Conservation (phyloP, 164 flowering plant genomes). For the Magnolia kwangsiensis region DNA sequence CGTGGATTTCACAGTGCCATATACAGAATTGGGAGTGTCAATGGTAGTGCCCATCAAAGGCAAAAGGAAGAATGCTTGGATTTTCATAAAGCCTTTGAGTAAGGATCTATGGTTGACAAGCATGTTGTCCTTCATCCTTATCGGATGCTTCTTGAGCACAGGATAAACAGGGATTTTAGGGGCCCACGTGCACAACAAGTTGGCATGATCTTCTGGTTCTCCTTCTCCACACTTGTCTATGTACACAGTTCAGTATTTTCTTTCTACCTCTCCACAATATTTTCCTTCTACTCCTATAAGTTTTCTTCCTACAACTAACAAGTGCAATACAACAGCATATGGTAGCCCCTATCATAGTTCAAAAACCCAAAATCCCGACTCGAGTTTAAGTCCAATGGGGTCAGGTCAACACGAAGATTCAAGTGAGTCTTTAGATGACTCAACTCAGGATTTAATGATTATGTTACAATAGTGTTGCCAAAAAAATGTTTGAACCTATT, state of each 20-base stretch:
- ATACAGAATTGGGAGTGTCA: constrained; percentile 17
- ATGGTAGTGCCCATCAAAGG: constrained; percentile 17
- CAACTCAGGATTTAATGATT: not conserved
- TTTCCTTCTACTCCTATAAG: not conserved
- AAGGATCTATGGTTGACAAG: constrained; percentile 39
- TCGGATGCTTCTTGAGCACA: constrained; percentile 50
- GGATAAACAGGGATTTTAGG: constrained; percentile 30
- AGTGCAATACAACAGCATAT: too few species aligned
- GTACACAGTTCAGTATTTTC: constrained; percentile 29
- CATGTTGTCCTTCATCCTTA: constrained; percentile 29
- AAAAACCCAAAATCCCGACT: too few species aligned
- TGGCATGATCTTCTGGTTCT: constrained; percentile 44
- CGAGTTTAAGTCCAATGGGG: too few species aligned
- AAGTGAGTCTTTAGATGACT: too few species aligned
- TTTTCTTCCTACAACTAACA: not conserved
- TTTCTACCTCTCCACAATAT: not conserved
- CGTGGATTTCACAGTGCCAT: constrained; percentile 33
- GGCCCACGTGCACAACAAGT: constrained; percentile 28
- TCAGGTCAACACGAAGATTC: too few species aligned
- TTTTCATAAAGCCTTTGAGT: constrained; percentile 34
- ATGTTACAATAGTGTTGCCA: too few species aligned
- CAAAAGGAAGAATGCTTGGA: constrained; percentile 11
- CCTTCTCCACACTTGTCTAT: constrained; percentile 51
- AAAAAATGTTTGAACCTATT: too few species aligned
- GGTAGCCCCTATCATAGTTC: too few species aligned